Percentiles rank a stretch among this genome's conserved stretches.
Conservation (phyloP, 345 rosid species). For the Brassica nigra region DNA sequence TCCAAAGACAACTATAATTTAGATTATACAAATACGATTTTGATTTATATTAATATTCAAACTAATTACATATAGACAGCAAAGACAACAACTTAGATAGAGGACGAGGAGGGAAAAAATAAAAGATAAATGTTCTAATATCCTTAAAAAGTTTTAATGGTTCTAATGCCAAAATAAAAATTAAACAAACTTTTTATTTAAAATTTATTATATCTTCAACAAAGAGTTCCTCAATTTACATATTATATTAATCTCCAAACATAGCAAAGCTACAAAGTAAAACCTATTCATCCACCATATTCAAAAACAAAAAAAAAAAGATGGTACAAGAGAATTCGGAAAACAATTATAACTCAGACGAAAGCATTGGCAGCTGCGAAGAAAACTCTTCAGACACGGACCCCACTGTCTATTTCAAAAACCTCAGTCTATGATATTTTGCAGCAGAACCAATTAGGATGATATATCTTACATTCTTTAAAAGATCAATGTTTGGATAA, state of each 20-base stretch:
- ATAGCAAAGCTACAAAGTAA: background rate
- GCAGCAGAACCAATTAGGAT: background rate
- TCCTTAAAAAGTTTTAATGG: background rate
- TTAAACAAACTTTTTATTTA: too few relatives aligned
- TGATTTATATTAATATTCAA: too few relatives aligned
- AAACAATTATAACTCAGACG: background rate
- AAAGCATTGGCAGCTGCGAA: background rate
- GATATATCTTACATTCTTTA: background rate
- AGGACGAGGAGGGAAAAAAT: background rate
- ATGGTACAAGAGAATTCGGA: background rate
- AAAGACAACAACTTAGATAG: too few relatives aligned
- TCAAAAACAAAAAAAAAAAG: background rate
- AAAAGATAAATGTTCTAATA: background rate
- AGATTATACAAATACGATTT: too few relatives aligned
- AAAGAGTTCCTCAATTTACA: background rate
- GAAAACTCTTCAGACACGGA: background rate
- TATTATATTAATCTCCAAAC: background rate
- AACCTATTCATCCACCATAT: background rate
- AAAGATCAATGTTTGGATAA: too few relatives aligned
- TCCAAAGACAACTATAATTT: too few relatives aligned
- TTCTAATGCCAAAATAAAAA: background rate
- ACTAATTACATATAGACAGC: too few relatives aligned
- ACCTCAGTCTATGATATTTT: too few relatives aligned
- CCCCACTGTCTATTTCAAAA: background rate
- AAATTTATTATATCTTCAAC: background rate